Base-by-base conservation (phyloP, 1,284 basidiomycete genomes). In the Xerocomus minutiporus region DNA sequence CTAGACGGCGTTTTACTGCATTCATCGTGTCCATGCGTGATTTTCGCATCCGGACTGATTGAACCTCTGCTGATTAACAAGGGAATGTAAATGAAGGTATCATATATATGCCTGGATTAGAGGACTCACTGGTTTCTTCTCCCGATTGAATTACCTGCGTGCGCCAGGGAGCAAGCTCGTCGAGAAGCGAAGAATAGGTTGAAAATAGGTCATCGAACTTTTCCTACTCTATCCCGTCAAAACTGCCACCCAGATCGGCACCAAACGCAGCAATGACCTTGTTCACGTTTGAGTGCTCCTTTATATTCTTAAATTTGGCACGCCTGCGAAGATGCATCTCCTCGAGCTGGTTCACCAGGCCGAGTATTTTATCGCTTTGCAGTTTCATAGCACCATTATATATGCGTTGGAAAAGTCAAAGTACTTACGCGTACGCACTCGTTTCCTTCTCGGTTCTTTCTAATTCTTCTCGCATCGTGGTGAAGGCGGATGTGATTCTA, bases 11-110 rank as follows among this genome's bases (percentile, higher is more conserved):
- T 46, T 69, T 71, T n/a, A 73, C 71, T 41, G 65, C 61, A 50
- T 63, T 60, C 54, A 75, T 66, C 4, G 75, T 56, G 28, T 64
- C 63, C 50, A 63, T 65, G 32, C 76, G 71, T 9, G 73, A 75
- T 25, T 63, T 65, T 39, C 68, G 42, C 75, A 70, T 57, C 55
- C 59, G 50, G 38, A 44, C 48, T 15, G 65, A 59, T 42, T 75
- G 75, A 7, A 57, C 51, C 56, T 72, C 68, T 44, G 68, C 75
- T 78, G 36, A 43, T 53, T 25, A 23, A 55, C 38, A 28, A 23
- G 29, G 29, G n/a, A 46, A n/a, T 39, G 35, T 63, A 46, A 55
- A 54, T 56, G 8, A 46, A 42, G 38, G 31, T 25, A 17, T 26
- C 46, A 49, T 47, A 25, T 29, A 46, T 31, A 8, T 40, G 11